Base-by-base conservation (phyloP, 2,329 filamentous ascomycete species). In the Fusarium cyanostomum region DNA sequence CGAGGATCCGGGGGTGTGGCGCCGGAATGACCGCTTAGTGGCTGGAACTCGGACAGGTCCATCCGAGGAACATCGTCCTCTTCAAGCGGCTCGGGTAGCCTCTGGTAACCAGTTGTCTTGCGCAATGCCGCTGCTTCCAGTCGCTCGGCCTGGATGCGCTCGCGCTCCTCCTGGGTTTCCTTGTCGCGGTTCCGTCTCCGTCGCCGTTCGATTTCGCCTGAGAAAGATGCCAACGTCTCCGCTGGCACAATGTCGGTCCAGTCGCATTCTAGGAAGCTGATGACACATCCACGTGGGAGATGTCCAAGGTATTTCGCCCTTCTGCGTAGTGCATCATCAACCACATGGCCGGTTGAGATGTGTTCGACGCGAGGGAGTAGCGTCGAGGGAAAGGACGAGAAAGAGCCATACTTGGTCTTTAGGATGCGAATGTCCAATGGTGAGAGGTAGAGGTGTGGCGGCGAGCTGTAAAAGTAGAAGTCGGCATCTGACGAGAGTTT, bases 341-440 rank as follows among this genome's bases (percentile, higher is more conserved):
- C 87, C 6, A 92, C 88, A 72, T 96, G 92, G 1, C 92, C 93
- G 1, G 91, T 92, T 1, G 92, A 95, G 26, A 97, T 91, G 70
- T 92, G 92, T 74, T 97, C 94, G 4, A 97, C 90, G 5, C 92
- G 87, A 1, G 94, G 94, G 9, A 97, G 81, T 13, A 97, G 89
- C 0, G 92, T 94, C 0, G 92, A 90, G 0, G 94, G 94, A 69
- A 97, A 96, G 9, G 85, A 80, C 2, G 89, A 86, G 74, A 95
- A 97, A 16, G 89, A 85, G 3, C 92, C 92, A 72, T 95, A 97
- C 39, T 92, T 92, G 2, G 92, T 87, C 78, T 96, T 96, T 28
- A 97, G 81, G 60, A 97, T 97, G 46, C 94, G 89, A 61, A 97
- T 97, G 73, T 97, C 94, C 30, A 97, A 83, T 0, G 94, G 90